Conservation (phyloP, 192 early-diverging fungal species). For the Rhizophlyctis rosea region DNA sequence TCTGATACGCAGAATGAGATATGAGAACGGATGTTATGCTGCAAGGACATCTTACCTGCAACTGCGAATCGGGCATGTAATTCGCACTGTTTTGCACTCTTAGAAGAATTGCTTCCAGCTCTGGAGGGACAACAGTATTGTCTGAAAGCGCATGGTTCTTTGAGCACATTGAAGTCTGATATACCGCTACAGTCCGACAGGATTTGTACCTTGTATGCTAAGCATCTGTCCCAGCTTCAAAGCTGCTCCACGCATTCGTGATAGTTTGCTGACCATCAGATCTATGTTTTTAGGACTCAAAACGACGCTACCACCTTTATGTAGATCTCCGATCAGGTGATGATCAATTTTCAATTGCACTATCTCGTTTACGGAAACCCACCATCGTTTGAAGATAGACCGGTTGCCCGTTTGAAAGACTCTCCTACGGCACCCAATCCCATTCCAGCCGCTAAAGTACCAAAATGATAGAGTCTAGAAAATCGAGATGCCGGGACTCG, state of each 20-base stretch:
- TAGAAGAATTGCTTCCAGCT: conserved; percentile 76
- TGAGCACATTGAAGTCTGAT: neutral
- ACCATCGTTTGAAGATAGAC: conserved; percentile 35
- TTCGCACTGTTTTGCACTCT: conserved; percentile 93
- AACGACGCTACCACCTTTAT: conserved; percentile 1
- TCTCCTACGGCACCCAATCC: conserved; percentile 71
- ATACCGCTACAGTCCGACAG: neutral
- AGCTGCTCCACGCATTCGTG: conserved; percentile 93
- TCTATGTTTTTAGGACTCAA: conserved; percentile 74
- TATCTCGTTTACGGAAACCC: neutral
- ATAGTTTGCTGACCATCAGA: conserved; percentile 77
- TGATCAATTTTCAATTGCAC: neutral
- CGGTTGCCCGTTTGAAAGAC: conserved; percentile 56
- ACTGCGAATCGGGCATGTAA: conserved; percentile 89
- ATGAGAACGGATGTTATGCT: neutral
- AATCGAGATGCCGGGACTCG: conserved; percentile 74
- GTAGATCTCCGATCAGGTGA: too few species aligned
- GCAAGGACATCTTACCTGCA: conserved; percentile 52
- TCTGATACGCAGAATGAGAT: conserved; percentile 41
- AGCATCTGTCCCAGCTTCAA: conserved; percentile 98
- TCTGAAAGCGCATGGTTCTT: too few species aligned
- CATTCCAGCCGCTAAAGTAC: conserved; percentile 66
- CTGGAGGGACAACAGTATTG: conserved; percentile 61
- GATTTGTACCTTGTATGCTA: conserved; percentile 78
- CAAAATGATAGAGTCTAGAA: conserved; percentile 79